A percentile compares a stretch with the other conserved stretches of the same genome.
Conservation (phyloP, 352 stramenopile species). For the Elongisporangium senticosum region DNA sequence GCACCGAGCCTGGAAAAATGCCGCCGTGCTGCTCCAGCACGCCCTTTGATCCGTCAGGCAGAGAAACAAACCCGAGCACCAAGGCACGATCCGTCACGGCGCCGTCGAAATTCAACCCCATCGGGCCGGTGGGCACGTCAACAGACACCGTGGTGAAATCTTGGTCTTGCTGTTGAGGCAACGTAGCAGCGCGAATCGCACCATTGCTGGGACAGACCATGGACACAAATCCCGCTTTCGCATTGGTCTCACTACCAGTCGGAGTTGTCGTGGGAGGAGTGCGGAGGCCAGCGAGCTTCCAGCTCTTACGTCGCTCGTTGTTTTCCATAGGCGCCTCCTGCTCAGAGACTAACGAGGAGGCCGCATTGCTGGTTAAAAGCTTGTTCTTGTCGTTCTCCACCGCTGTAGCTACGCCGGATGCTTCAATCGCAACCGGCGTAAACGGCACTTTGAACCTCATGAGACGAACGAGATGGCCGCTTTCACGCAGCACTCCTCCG, state of each 20-base stretch:
- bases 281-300: not conserved
- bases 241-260: not conserved
- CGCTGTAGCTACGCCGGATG: constrained; percentile 1
- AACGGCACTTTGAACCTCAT: constrained; percentile 36
- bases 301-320: not conserved
- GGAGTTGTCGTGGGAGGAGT: not conserved
- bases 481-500: constrained; percentile 43
- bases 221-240: not conserved
- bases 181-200: not conserved
- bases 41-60: constrained; percentile 49
- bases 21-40: constrained; percentile 46
- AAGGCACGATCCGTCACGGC: constrained; percentile 38
- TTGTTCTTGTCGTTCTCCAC: constrained; percentile 11
- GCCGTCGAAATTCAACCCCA: constrained; percentile 65
- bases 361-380: constrained; percentile 7
- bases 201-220: not conserved
- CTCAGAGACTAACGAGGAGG: not conserved
- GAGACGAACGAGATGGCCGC: constrained; percentile 25
- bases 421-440: constrained; percentile 1
- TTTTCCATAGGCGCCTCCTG: not conserved
- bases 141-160: constrained; percentile 20
- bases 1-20: constrained; percentile 42
- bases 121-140: constrained; percentile 44
- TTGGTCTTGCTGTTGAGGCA: constrained; percentile 9
- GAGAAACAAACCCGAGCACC: constrained; percentile 55